phyloP scores from a whole-genome alignment of 805 yeast species.

The Schizosaccharomyces japonicus region DNA sequence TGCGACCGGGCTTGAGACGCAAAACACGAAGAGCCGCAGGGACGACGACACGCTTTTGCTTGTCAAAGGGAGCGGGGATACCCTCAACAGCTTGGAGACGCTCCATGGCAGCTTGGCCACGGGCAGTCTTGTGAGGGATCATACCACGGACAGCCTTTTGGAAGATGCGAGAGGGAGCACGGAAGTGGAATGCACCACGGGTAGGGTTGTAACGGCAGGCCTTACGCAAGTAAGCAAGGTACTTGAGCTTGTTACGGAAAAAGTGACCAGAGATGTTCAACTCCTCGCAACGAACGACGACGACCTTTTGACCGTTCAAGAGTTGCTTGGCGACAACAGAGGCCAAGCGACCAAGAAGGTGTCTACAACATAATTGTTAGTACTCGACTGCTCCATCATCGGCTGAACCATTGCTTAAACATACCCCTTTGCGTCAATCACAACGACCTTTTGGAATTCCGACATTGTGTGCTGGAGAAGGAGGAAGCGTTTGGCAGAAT shows the following conservation, averaged over 20 bases:
- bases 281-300: constrained; percentile 88
- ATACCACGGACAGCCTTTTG: constrained; percentile 99
- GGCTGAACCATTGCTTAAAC: not conserved
- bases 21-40: constrained; percentile 98
- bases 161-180: constrained; percentile 99
- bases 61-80: constrained; percentile 98
- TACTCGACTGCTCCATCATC: not conserved
- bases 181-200: constrained; percentile 99
- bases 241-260: constrained; percentile 84
- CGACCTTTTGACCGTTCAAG: constrained; percentile 93
- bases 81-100: constrained; percentile 99
- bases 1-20: constrained; percentile 98
- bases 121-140: constrained; percentile 98
- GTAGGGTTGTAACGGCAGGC: constrained; percentile 95
- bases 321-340: constrained; percentile 95
- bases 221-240: constrained; percentile 99
- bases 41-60: constrained; percentile 97
- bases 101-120: constrained; percentile 99
- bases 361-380: constrained; percentile 28
- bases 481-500: not conserved
- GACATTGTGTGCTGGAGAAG: constrained; percentile 4
- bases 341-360: constrained; percentile 98
- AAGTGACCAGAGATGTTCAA: constrained; percentile 98
- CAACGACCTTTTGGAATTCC: constrained; percentile 5
- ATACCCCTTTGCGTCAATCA: constrained; percentile 4